Evolutionary conservation across 768 basidiomycete species (phyloP).

Genomic region (Tylopilus felleus): DNA sequence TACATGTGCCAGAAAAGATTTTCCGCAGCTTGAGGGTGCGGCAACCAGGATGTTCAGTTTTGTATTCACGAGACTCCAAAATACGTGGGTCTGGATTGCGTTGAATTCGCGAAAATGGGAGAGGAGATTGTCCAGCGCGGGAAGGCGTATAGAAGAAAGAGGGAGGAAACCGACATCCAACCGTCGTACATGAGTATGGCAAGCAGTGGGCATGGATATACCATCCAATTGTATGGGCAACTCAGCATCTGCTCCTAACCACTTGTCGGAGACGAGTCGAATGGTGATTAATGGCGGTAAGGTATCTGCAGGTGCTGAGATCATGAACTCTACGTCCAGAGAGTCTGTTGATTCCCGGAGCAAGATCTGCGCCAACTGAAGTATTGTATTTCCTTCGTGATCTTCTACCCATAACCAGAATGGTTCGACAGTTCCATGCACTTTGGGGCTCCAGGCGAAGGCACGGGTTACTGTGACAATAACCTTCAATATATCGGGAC

Average conservation of each 20-base stretch:
- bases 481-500: conserved; percentile 79
- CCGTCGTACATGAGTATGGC: conserved; percentile 55
- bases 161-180: conserved; percentile 75
- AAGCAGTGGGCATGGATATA: conserved; percentile 70
- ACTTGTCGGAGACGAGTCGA: conserved; percentile 82
- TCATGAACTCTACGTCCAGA: conserved; percentile 72
- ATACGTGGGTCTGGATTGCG: conserved; percentile 83
- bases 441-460: conserved; percentile 77
- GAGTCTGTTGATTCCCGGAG: conserved; percentile 63
- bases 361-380: conserved; percentile 71
- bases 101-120: conserved; percentile 60
- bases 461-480: conserved; percentile 55
- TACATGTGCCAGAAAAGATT: conserved; percentile 68
- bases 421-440: conserved; percentile 75
- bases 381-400: conserved; percentile 70
- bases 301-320: conserved; percentile 61
- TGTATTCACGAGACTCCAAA: conserved; percentile 78
- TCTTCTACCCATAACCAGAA: conserved; percentile 98
- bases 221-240: conserved; percentile 57
- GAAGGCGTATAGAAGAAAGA: conserved; percentile 46
- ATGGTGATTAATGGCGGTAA: conserved; percentile 67
- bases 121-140: conserved; percentile 43
- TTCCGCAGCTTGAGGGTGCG: conserved; percentile 79
- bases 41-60: conserved; percentile 66
- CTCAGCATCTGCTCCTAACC: conserved; percentile 89